phyloP scores from a whole-genome alignment of 2,329 filamentous ascomycete genomes.

The Gnomoniopsis smithogilvyi region DNA sequence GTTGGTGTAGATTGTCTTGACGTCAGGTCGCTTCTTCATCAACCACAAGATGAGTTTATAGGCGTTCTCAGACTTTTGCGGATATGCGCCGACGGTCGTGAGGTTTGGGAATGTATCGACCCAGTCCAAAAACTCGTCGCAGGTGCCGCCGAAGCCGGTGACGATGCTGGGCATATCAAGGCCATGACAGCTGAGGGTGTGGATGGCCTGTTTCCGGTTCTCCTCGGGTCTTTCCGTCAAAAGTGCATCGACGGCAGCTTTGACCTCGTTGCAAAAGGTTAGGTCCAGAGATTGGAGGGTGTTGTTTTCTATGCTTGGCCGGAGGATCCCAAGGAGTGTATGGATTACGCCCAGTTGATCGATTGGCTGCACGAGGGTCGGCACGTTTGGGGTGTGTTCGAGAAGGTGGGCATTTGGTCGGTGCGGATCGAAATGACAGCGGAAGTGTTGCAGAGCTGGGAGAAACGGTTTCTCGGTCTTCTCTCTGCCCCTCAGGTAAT shows the following conservation, averaged over 20 bases:
- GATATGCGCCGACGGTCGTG: constrained; percentile 8
- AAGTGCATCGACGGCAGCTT: not conserved
- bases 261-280: not conserved
- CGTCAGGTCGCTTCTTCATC: not conserved
- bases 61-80: not conserved
- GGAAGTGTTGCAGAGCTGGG: constrained; percentile 8
- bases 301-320: constrained; percentile 8
- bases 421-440: not conserved
- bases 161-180: not conserved
- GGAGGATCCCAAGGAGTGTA: not conserved
- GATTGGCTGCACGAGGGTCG: no score
- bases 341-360: no score
- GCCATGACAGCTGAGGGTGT: not conserved
- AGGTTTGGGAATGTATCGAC: constrained; percentile 7
- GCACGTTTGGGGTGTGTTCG: no score
- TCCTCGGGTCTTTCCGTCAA: no score
- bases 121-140: not conserved
- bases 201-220: constrained; percentile 1
- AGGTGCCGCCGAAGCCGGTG: not conserved
- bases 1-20: constrained; percentile 15
- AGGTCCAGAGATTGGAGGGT: constrained; percentile 9
- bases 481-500: no score
- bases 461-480: not conserved
- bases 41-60: not conserved
- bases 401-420: not conserved